A percentile compares a stretch with the other conserved stretches of the same genome.
Evolutionary conservation across 768 basidiomycete species (phyloP).

Genomic region (Sutorius australiensis): DNA sequence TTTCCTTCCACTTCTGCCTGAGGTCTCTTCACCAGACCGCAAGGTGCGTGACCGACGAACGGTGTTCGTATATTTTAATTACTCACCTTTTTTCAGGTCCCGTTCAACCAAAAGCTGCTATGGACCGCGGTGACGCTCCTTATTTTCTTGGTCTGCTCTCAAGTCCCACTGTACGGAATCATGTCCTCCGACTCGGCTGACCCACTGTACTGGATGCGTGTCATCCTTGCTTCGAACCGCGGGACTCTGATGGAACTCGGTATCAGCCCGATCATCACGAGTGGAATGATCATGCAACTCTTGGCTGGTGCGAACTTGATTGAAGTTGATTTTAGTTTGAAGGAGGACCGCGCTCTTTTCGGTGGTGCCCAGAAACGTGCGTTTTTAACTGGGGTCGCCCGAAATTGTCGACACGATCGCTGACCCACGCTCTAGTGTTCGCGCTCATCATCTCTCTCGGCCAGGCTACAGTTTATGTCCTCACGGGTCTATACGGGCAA

Average conservation of each 20-base stretch:
- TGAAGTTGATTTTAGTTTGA: conserved; percentile 94
- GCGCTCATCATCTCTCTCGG: conserved; percentile 95
- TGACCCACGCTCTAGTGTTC: conserved; percentile 61
- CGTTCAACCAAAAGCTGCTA: conserved; percentile 97
- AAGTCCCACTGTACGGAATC: conserved; percentile 98
- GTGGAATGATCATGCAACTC: conserved; percentile 99
- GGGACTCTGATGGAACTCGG: conserved; percentile 99
- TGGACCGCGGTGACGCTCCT: conserved; percentile 99
- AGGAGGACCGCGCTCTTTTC: conserved; percentile 95
- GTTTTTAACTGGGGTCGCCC: conserved; percentile 25
- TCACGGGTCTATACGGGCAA: conserved; percentile 94
- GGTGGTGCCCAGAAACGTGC: conserved; percentile 95
- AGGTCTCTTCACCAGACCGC: conserved; percentile 96
- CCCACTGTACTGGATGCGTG: conserved; percentile 99
- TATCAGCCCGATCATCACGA: conserved; percentile 95
- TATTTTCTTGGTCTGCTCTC: conserved; percentile 99
- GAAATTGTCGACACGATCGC: not conserved
- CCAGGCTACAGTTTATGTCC: conserved; percentile 94
- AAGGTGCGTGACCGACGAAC: conserved; percentile 53
- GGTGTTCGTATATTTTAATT: not conserved
- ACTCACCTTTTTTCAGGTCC: conserved; percentile 54
- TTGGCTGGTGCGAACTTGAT: conserved; percentile 96
- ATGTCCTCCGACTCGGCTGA: conserved; percentile 99
- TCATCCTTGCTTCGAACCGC: conserved; percentile 97
- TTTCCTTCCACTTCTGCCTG: conserved; percentile 93